Conservation (phyloP, 306 rosid genomes). For the Sophora flavescens region DNA sequence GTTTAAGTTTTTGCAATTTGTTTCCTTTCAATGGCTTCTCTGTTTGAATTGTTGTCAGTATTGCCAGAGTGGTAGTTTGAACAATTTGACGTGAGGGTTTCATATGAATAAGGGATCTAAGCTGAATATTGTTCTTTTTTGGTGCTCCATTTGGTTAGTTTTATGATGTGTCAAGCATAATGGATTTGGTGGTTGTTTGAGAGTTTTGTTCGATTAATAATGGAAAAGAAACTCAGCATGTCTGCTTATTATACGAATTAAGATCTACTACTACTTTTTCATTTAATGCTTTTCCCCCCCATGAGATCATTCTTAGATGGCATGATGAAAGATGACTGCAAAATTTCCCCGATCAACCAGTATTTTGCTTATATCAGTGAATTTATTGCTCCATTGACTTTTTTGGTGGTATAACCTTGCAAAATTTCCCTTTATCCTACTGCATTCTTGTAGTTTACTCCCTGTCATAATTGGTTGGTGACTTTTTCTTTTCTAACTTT, state of each 20-base stretch:
- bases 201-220: conserved; percentile 23
- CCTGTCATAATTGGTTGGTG: no score
- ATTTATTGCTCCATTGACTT: no score
- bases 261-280: background rate
- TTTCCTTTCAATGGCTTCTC: background rate
- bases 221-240: conserved; percentile 4
- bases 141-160: background rate
- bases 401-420: background rate
- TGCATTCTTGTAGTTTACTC: no score
- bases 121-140: background rate
- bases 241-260: background rate
- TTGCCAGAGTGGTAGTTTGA: background rate
- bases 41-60: background rate
- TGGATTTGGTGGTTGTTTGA: conserved; percentile 2
- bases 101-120: background rate
- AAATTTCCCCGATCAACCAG: background rate
- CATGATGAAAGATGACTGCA: background rate
- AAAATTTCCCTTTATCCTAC: no score
- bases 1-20: background rate
- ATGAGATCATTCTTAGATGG: no score
- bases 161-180: background rate
- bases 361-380: background rate
- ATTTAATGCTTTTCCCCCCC: no score
- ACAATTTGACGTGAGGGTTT: background rate
- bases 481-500: no score